A percentile compares a stretch with the other conserved stretches of the same genome.
phyloP scores from a whole-genome alignment of 768 basidiomycete species.

The Asterophora lycoperdoides region DNA sequence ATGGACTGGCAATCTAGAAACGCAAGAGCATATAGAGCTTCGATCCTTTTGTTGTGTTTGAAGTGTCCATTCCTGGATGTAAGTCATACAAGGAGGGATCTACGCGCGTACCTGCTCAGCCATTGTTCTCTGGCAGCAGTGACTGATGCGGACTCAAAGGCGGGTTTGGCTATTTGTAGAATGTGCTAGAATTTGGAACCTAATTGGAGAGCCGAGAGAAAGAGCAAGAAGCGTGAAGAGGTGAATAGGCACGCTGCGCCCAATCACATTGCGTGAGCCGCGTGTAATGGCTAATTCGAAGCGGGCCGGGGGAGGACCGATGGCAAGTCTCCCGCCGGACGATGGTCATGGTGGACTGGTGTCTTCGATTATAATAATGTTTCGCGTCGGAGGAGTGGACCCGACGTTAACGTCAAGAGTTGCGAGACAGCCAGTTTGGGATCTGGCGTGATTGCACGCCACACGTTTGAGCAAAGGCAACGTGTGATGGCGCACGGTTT shows the following conservation, averaged over 20 bases:
- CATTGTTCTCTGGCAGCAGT: constrained; percentile 1
- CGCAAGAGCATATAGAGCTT: too few relatives aligned
- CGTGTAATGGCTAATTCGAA: neutral
- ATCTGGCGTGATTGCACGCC: constrained; percentile 23
- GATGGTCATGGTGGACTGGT: too few relatives aligned
- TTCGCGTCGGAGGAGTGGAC: too few relatives aligned
- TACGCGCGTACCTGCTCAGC: neutral
- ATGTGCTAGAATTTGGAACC: constrained; percentile 10
- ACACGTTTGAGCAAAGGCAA: constrained; percentile 28
- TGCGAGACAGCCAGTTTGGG: too few relatives aligned
- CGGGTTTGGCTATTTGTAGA: neutral
- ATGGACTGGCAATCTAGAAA: too few relatives aligned
- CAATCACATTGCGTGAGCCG: constrained; percentile 1
- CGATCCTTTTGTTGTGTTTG: too few relatives aligned
- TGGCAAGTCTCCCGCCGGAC: too few relatives aligned
- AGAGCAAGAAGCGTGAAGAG: constrained; percentile 6
- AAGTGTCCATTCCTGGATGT: too few relatives aligned
- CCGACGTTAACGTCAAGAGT: constrained; percentile 7
- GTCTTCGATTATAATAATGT: too few relatives aligned
- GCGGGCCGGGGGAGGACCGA: too few relatives aligned
- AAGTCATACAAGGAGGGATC: too few relatives aligned
- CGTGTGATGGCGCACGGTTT: constrained; percentile 27
- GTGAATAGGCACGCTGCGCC: too few relatives aligned
- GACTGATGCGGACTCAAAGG: constrained; percentile 1
- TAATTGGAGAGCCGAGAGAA: constrained; percentile 2